Evolutionary conservation across 768 basidiomycete genomes (phyloP).

Genomic region (Termitomyces bulborhizus): DNA sequence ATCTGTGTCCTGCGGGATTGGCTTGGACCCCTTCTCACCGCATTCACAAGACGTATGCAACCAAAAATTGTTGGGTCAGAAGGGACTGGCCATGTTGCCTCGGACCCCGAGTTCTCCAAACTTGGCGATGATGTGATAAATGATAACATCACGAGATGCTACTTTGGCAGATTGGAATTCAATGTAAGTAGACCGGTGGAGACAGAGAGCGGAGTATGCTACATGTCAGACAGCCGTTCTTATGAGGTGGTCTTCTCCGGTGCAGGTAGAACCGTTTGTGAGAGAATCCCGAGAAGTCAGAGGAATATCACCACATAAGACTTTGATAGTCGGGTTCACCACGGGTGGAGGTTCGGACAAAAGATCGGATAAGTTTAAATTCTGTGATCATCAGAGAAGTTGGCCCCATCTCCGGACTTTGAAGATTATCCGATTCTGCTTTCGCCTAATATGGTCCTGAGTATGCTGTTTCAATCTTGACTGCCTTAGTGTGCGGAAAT

Average conservation of each 20-base stretch:
- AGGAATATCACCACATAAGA: not conserved
- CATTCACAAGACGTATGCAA: not conserved
- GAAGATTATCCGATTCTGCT: not conserved
- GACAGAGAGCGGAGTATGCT: too few species aligned
- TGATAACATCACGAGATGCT: not conserved
- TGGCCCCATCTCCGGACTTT: too few species aligned
- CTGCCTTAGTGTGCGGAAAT: not conserved
- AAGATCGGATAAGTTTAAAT: too few species aligned
- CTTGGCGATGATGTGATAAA: not conserved
- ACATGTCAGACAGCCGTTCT: not conserved
- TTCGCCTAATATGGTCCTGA: not conserved
- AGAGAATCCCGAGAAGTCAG: not conserved
- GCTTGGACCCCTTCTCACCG: not conserved
- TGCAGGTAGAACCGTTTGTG: not conserved
- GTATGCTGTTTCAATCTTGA: not conserved
- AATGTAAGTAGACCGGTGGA: not conserved
- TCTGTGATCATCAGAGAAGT: too few species aligned
- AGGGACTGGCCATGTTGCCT: not conserved
- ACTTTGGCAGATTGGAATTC: not conserved
- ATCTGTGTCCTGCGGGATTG: not conserved
- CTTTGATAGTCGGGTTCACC: too few species aligned
- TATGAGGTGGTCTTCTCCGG: not conserved
- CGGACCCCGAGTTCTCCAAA: not conserved
- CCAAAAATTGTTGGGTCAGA: not conserved
- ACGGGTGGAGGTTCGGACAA: too few species aligned